phyloP scores from a whole-genome alignment of 1,139 yeast genomes.

The Geotrichum fermentans region DNA sequence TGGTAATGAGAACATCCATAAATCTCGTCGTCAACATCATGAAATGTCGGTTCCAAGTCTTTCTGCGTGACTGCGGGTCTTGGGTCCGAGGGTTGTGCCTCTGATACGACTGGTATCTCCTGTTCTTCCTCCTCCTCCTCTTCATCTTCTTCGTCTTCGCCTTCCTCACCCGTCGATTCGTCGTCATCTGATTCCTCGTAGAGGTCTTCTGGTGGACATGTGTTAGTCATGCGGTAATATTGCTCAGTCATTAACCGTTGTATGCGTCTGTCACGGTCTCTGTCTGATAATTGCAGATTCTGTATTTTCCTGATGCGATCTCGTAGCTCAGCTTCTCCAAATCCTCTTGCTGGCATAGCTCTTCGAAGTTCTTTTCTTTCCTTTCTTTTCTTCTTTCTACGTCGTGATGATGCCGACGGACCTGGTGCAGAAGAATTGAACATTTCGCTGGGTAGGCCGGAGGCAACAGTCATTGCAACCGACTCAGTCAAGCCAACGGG shows the following conservation, averaged over 20 bases:
- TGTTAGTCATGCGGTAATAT: constrained; percentile 45
- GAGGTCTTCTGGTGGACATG: constrained; percentile 17
- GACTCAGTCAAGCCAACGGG: constrained; percentile 45
- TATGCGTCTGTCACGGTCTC: constrained; percentile 56
- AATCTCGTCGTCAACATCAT: constrained; percentile 42
- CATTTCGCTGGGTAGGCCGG: constrained; percentile 13
- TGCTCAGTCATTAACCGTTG: constrained; percentile 77
- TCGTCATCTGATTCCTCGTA: constrained; percentile 24
- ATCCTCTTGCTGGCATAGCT: not conserved
- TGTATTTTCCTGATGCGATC: constrained; percentile 55
- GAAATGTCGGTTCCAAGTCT: constrained; percentile 50
- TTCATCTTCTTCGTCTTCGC: constrained; percentile 26
- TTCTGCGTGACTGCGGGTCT: constrained; percentile 40
- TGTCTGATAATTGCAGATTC: constrained; percentile 45
- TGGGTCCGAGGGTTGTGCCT: not conserved
- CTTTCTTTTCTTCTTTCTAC: not conserved
- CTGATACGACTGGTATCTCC: constrained; percentile 24
- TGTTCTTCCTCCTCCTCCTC: constrained; percentile 23
- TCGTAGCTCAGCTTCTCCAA: constrained; percentile 39
- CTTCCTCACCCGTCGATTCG: constrained; percentile 28
- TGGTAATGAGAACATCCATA: constrained; percentile 83
- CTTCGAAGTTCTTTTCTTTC: not conserved
- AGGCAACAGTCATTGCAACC: constrained; percentile 5
- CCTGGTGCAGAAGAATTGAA: constrained; percentile 19
- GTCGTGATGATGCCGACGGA: not conserved